Percentiles rank a stretch among this genome's conserved stretches.
These are phyloP conservation scores for Thalassiosira mediterranea DNA, from an alignment of 352 stramenopile species.

Conservation along the genomic window DNA sequence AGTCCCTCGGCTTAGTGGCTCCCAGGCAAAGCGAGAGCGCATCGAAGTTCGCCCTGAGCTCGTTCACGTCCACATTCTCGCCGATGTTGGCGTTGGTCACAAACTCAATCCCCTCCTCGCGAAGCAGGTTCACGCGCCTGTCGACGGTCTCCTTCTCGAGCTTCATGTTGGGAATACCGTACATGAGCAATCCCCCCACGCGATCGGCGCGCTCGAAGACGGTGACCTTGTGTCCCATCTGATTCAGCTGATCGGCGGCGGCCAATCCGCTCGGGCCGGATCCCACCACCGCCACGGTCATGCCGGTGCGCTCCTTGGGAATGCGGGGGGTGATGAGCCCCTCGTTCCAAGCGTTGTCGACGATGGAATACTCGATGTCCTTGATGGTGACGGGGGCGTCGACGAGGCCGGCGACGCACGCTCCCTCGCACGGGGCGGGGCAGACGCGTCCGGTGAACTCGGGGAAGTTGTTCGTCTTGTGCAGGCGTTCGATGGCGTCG, in stretches of 20 bases:
- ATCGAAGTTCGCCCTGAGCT: slow-evolving; percentile 87
- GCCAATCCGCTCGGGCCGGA: slow-evolving; percentile 92
- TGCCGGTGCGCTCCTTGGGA: slow-evolving; percentile 89
- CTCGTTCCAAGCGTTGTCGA: slow-evolving; percentile 94
- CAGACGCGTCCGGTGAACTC: slow-evolving; percentile 98
- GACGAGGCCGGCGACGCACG: slow-evolving; percentile 94
- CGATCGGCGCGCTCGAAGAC: slow-evolving; percentile 97
- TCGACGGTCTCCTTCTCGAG: slow-evolving; percentile 97
- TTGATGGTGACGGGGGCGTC: slow-evolving; percentile 98
- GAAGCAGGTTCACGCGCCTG: slow-evolving; percentile 92
- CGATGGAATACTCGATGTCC: slow-evolving; percentile 98
- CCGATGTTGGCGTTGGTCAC: slow-evolving; percentile 94
- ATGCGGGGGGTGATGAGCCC: slow-evolving; percentile 94
- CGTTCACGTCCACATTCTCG: slow-evolving; percentile 87
- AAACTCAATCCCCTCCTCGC: slow-evolving; percentile 96
- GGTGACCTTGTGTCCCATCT: slow-evolving; percentile 96
- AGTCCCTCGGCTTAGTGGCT: slow-evolving; percentile 93
- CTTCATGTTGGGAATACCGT: slow-evolving; percentile 99
- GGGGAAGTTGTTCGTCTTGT: slow-evolving; percentile 99
- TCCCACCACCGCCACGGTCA: slow-evolving; percentile 95
- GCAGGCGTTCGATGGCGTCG: slow-evolving; percentile 93
- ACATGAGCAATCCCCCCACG: slow-evolving; percentile 96
- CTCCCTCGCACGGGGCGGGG: slow-evolving; percentile 94
- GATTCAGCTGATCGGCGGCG: slow-evolving; percentile 95
- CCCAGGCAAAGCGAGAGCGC: slow-evolving; percentile 93